phyloP scores from a whole-genome alignment of 2,329 filamentous ascomycete species.

The Rhexocercosporidium sp. region DNA sequence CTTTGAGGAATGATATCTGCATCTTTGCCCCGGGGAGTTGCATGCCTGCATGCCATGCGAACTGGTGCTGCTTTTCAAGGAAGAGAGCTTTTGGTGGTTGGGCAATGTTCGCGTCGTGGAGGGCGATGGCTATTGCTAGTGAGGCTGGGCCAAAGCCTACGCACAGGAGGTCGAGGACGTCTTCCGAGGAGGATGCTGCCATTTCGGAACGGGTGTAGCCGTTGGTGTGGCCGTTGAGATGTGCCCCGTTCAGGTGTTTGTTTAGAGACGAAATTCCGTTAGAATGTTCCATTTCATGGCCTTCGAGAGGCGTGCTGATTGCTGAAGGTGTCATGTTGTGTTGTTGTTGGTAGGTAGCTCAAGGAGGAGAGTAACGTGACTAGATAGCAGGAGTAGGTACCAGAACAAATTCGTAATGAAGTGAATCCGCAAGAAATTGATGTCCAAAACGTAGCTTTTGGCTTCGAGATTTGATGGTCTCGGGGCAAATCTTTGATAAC shows the following conservation, averaged over 20 bases:
- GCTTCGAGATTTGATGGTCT: not conserved
- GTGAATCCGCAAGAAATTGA: not conserved
- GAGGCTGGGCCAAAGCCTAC: slow-evolving; percentile 94
- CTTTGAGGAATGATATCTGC: slow-evolving; percentile 98
- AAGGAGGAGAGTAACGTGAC: slow-evolving; percentile 17
- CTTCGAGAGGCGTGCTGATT: slow-evolving; percentile 29
- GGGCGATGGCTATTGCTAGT: slow-evolving; percentile 84
- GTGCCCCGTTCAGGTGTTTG: slow-evolving; percentile 3
- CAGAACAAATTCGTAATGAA: not conserved
- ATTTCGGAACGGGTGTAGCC: not conserved
- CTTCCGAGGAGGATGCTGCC: slow-evolving; percentile 15
- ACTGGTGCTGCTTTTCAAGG: slow-evolving; percentile 81
- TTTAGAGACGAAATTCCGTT: slow-evolving; percentile 13
- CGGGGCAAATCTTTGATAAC: no score
- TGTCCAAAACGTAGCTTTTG: not conserved
- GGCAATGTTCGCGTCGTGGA: slow-evolving; percentile 74
- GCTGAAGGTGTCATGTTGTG: slow-evolving; percentile 37
- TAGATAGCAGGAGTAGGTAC: not conserved
- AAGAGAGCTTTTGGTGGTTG: slow-evolving; percentile 76
- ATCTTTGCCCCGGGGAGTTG: slow-evolving; percentile 90
- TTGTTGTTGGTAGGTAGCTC: not conserved
- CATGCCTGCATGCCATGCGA: slow-evolving; percentile 96
- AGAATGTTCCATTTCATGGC: slow-evolving; percentile 3
- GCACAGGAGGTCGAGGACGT: slow-evolving; percentile 78
- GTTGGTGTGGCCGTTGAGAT: slow-evolving; percentile 19